These are phyloP conservation scores for Trichosanthes cucumerina DNA, from an alignment of 306 rosid species.

Conservation along the genomic window DNA sequence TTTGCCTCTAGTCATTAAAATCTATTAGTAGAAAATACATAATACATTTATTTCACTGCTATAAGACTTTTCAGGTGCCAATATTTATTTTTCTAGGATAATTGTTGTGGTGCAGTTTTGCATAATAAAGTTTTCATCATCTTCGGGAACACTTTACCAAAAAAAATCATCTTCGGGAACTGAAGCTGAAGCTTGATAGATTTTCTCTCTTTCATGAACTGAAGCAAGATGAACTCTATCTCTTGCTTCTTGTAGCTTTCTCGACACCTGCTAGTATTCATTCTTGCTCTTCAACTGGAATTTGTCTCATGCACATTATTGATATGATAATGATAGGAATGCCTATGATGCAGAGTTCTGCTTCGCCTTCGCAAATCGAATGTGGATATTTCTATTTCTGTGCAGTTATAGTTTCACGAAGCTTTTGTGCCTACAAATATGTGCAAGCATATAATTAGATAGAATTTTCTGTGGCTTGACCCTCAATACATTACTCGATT, in stretches of 20 bases:
- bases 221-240: not conserved
- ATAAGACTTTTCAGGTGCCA: not conserved
- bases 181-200: not conserved
- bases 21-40: not conserved
- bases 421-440: not conserved
- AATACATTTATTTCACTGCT: not conserved
- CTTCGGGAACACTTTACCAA: not conserved
- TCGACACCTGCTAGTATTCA: not conserved
- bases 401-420: not conserved
- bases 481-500: not conserved
- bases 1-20: not conserved
- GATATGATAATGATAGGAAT: not conserved
- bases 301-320: not conserved
- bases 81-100: not conserved
- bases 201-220: not conserved
- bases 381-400: not conserved
- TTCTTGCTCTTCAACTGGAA: not conserved
- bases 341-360: not conserved
- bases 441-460: not conserved
- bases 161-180: not conserved
- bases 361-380: not conserved
- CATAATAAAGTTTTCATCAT: not conserved
- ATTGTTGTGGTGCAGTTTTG: not conserved
- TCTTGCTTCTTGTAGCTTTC: not conserved
- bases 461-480: not conserved